Evolutionary conservation across 2,329 filamentous ascomycete genomes (phyloP), one percentile per base, ranked within the genome.

Genomic region (Botryotinia narcissicola): DNA sequence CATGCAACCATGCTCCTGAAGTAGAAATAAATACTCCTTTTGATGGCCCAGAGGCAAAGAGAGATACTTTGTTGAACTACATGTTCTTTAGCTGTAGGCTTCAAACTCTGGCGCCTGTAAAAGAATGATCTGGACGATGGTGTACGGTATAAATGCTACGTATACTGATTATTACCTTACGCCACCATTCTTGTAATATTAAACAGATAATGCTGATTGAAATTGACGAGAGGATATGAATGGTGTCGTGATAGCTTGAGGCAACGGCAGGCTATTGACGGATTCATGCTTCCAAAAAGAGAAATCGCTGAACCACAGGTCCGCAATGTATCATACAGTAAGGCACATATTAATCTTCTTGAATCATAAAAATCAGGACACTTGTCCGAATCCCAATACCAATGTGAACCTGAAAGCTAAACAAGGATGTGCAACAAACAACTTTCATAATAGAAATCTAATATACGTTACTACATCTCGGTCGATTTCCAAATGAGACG

Each of bases 61-160:
- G 2, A 57, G 42, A 18, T 7, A 42, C 42, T 5, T 18, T 57
- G 51, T 57, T 57, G 51, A 57, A 4, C 51, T 18, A 57, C n/a
- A 32, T 57, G n/a, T 57, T 57, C 14, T 57, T 29, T 18, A 4
- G 25, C 6, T 57, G n/a, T n/a, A n/a, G n/a, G 51, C 51, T 57
- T 29, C 14, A 29, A 57, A 18, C 14, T 57, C 7, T 8, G n/a
- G 4, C 4, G n/a, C 7, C n/a, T 18, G n/a, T 57, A 2, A 57
- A 29, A 29, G 0, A 7, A 18, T 12, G 16, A 18, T 18, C 3
- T 29, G 14, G 14, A 1, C 6, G n/a, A 8, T 4, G n/a, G n/a
- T 29, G 6, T 57, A 29, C 6, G 29, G 8, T 18, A 57, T 8
- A 18, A n/a, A 57, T 32, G 51, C n/a, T 9, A 57, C 20, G 20